Evolutionary conservation across 306 rosid genomes (phyloP).

Genomic region (Potentilla sterilis): DNA sequence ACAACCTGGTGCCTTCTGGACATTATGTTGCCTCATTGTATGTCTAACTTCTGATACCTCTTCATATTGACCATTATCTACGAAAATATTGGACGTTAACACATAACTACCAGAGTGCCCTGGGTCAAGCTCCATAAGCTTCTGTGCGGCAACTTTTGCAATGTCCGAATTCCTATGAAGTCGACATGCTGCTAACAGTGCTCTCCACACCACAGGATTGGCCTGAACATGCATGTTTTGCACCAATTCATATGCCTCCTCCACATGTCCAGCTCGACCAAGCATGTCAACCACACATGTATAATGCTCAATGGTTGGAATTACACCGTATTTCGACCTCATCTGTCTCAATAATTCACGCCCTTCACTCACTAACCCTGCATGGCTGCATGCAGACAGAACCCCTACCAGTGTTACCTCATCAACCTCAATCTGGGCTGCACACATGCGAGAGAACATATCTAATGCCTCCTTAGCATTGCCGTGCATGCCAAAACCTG

Average conservation of each 20-base stretch:
- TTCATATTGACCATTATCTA: slow-evolving; percentile 59
- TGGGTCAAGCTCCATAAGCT: slow-evolving; percentile 68
- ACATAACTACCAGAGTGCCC: slow-evolving; percentile 76
- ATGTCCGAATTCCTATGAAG: slow-evolving; percentile 58
- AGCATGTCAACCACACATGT: slow-evolving; percentile 82
- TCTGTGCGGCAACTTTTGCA: slow-evolving; percentile 54
- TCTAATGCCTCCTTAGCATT: slow-evolving; percentile 53
- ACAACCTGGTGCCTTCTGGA: too few species aligned
- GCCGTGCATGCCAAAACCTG: slow-evolving; percentile 81
- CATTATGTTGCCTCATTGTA: slow-evolving; percentile 69
- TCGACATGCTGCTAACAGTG: slow-evolving; percentile 74
- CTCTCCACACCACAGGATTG: slow-evolving; percentile 75
- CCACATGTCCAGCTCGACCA: slow-evolving; percentile 64
- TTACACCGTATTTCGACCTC: slow-evolving; percentile 52
- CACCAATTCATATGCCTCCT: slow-evolving; percentile 58
- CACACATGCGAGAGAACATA: slow-evolving; percentile 50
- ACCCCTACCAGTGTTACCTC: slow-evolving; percentile 68
- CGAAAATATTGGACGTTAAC: slow-evolving; percentile 70
- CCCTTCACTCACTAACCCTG: slow-evolving; percentile 69
- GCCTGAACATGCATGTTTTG: slow-evolving; percentile 56
- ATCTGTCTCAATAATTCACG: slow-evolving; percentile 50
- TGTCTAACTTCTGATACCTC: slow-evolving; percentile 66
- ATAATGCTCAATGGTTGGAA: slow-evolving; percentile 80
- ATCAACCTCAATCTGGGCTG: slow-evolving; percentile 45
- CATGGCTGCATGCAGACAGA: slow-evolving; percentile 75